Percentiles rank a stretch among this genome's conserved stretches.
Evolutionary conservation across 768 basidiomycete species (phyloP).

Genomic region (Daedaleopsis sinensis): DNA sequence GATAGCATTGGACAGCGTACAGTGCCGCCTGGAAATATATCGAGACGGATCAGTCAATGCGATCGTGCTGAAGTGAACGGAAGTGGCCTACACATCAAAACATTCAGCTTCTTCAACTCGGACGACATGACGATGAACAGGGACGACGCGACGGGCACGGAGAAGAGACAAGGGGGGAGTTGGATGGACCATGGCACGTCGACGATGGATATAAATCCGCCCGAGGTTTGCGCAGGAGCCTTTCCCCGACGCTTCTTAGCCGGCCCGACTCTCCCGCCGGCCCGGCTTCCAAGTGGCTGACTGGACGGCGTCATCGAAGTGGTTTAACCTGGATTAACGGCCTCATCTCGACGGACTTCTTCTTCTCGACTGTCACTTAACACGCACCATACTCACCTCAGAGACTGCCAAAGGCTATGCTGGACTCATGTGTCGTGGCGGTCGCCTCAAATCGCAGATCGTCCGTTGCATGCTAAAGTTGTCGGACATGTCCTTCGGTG

Average conservation of each 20-base stretch:
- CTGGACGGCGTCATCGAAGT: neutral
- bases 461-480: too few species aligned
- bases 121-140: constrained; percentile 40
- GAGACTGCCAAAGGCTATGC: too few species aligned
- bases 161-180: neutral
- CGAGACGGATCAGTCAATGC: constrained; percentile 8
- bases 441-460: too few species aligned
- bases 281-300: neutral
- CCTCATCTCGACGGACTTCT: neutral
- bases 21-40: constrained; percentile 46
- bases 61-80: constrained; percentile 32
- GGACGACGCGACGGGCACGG: too few species aligned
- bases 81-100: constrained; percentile 71
- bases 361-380: too few species aligned
- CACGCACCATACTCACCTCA: too few species aligned
- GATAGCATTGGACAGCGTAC: constrained; percentile 30
- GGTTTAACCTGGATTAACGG: neutral
- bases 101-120: constrained; percentile 57
- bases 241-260: neutral
- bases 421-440: too few species aligned
- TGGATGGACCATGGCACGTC: constrained; percentile 7
- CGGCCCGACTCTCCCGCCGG: constrained; percentile 10
- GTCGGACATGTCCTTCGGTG: too few species aligned
- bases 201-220: constrained; percentile 10
- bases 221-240: neutral